A percentile compares a stretch with the other conserved stretches of the same genome.
Evolutionary conservation across 2,329 filamentous ascomycete genomes (phyloP).

Genomic region (Calonectria pseudoreteaudii): DNA sequence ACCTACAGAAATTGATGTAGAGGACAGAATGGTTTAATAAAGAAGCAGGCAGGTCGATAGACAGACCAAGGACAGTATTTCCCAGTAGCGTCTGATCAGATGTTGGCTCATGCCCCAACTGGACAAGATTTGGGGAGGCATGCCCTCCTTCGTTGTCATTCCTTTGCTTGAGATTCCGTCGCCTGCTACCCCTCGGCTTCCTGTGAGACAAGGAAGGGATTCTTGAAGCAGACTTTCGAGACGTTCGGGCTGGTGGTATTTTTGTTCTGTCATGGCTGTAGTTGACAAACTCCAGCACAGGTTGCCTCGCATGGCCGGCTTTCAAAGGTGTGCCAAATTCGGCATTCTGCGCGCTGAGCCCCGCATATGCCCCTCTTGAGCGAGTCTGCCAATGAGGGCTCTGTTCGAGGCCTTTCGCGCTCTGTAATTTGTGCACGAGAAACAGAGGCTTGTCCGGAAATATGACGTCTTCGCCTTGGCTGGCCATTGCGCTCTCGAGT

Average conservation of each 20-base stretch:
- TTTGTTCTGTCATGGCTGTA: background rate
- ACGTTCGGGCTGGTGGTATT: background rate
- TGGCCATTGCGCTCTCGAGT: background rate
- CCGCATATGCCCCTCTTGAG: background rate
- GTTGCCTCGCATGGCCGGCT: background rate
- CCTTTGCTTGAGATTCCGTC: background rate
- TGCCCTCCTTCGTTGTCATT: background rate
- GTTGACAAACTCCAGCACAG: background rate
- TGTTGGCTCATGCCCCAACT: background rate
- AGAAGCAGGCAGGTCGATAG: background rate
- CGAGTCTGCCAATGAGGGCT: background rate
- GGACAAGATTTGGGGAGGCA: background rate
- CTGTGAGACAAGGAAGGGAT: background rate
- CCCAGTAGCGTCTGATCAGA: background rate
- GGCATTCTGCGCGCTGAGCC: background rate
- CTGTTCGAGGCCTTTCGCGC: background rate
- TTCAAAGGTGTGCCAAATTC: background rate
- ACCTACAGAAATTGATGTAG: background rate
- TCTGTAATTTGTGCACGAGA: background rate
- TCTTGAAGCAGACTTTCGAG: background rate
- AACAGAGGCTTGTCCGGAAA: background rate
- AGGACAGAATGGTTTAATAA: background rate
- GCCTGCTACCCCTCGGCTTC: background rate
- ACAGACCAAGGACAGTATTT: background rate
- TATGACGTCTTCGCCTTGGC: background rate